phyloP scores from a whole-genome alignment of 306 rosid genomes.

The Quercus ilex region DNA sequence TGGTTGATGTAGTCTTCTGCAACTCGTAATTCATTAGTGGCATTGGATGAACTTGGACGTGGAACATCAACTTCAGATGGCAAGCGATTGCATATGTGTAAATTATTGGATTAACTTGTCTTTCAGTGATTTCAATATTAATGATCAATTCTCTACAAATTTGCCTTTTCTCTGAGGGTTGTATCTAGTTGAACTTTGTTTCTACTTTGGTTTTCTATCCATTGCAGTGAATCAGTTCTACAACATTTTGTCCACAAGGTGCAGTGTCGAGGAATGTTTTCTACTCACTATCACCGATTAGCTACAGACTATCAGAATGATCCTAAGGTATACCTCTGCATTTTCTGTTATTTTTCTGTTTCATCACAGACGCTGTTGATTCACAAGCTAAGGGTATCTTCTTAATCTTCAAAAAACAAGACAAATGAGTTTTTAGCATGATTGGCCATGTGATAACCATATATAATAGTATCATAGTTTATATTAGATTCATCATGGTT shows the following conservation, averaged over 20 bases:
- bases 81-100: constrained; percentile 88
- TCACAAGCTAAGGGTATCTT: too few relatives aligned
- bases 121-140: not conserved
- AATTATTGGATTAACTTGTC: constrained; percentile 7
- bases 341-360: not conserved
- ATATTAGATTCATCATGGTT: not conserved
- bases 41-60: constrained; percentile 96
- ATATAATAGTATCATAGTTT: not conserved
- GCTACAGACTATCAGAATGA: constrained; percentile 57
- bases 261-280: constrained; percentile 82
- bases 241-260: constrained; percentile 78
- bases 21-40: constrained; percentile 73
- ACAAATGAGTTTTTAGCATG: not conserved
- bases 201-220: constrained; percentile 25
- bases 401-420: too few relatives aligned
- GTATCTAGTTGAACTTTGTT: not conserved
- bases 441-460: not conserved
- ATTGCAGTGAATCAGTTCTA: constrained; percentile 73
- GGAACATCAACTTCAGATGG: constrained; percentile 96
- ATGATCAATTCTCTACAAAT: not conserved
- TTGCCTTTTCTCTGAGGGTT: not conserved
- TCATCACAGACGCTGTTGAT: too few relatives aligned
- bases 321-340: constrained; percentile 48
- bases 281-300: constrained; percentile 80
- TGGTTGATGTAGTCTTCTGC: too few relatives aligned